A percentile compares a stretch with the other conserved stretches of the same genome.
Evolutionary conservation across 345 rosid species (phyloP).

Genomic region (Pugionium cornutum): DNA sequence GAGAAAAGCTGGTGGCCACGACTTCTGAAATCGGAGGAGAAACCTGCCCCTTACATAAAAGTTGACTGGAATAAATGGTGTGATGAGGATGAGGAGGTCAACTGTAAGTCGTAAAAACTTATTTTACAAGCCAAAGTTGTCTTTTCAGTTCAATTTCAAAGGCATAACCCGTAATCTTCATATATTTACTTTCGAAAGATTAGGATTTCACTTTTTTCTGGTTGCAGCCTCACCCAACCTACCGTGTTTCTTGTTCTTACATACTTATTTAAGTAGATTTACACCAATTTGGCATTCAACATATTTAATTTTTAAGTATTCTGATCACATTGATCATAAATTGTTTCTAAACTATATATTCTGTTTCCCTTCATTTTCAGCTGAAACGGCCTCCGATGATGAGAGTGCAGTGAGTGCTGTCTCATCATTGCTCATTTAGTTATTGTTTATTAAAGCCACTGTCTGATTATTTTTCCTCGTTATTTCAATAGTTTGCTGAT

Average conservation of each 20-base stretch:
- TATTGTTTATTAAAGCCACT: not conserved
- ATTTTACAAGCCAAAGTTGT: not conserved
- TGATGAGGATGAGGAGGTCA: slow-evolving; percentile 80
- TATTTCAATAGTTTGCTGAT: slow-evolving; percentile 52
- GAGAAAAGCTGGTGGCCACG: slow-evolving; percentile 97
- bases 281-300: no score
- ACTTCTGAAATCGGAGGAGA: slow-evolving; percentile 72
- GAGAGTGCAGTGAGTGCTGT: slow-evolving; percentile 53
- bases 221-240: not conserved
- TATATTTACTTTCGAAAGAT: not conserved
- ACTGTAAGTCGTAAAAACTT: slow-evolving; percentile 53
- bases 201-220: not conserved
- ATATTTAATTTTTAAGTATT: no score
- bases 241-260: not conserved
- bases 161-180: not conserved
- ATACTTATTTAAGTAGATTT: not conserved
- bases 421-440: not conserved
- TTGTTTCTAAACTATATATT: not conserved
- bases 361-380: slow-evolving; percentile 41
- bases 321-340: no score
- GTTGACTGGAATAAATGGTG: slow-evolving; percentile 99
- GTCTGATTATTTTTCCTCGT: slow-evolving; percentile 20
- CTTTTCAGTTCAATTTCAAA: not conserved
- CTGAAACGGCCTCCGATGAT: slow-evolving; percentile 66
- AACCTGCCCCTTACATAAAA: slow-evolving; percentile 97